These are phyloP conservation scores for Acorus gramineus DNA, from an alignment of 106 monocot species.

Conservation along the genomic window DNA sequence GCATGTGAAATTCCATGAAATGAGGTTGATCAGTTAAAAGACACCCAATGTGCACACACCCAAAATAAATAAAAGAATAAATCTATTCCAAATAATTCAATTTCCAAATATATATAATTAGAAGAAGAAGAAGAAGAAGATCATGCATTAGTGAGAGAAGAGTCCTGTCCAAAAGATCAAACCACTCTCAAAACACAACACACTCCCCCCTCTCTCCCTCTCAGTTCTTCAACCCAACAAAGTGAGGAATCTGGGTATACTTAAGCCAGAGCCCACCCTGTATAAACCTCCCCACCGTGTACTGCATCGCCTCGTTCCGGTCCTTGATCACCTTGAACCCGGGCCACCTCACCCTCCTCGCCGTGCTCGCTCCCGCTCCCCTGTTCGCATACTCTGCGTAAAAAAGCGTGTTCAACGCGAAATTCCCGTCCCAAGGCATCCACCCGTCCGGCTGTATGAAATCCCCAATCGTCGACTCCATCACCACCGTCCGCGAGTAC, in stretches of 20 bases:
- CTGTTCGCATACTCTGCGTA: conserved; percentile 42
- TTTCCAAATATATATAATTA: too few relatives aligned
- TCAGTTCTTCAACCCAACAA: conserved; percentile 14
- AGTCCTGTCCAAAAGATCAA: too few relatives aligned
- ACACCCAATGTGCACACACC: too few relatives aligned
- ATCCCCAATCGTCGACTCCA: conserved; percentile 37
- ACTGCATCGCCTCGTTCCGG: conserved; percentile 12
- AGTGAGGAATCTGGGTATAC: conserved; percentile 9
- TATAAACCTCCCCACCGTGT: conserved; percentile 10
- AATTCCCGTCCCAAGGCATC: conserved; percentile 17
- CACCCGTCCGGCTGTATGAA: conserved; percentile 35
- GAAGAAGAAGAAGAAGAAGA: too few relatives aligned
- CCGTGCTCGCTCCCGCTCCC: conserved; percentile 27
- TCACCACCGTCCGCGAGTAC: conserved; percentile 22
- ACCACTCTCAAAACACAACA: too few relatives aligned
- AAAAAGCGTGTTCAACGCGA: conserved; percentile 14
- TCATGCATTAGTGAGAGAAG: too few relatives aligned
- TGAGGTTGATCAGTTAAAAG: too few relatives aligned
- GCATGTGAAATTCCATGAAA: too few relatives aligned
- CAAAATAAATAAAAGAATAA: too few relatives aligned
- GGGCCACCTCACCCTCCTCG: conserved; percentile 25
- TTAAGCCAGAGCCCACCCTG: conserved; percentile 16
- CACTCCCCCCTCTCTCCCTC: not conserved
- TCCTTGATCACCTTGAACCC: conserved; percentile 17
- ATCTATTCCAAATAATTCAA: too few relatives aligned